Percentiles rank a stretch among this genome's conserved stretches.
phyloP scores from a whole-genome alignment of 1,139 yeast species.

The Schwanniomyces etchellsii region DNA sequence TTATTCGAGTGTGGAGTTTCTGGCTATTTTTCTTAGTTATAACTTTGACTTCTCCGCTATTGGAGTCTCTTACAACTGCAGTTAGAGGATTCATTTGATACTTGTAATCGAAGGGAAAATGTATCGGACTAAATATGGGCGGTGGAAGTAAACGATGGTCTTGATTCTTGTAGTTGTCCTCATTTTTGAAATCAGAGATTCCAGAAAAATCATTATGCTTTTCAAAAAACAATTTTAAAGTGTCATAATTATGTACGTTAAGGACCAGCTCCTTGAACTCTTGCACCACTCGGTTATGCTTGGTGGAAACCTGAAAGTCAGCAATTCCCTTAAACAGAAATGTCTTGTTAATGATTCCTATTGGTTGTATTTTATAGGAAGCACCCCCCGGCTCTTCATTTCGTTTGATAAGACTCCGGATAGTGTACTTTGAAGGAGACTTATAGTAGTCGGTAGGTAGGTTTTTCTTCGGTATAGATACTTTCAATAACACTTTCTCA shows the following conservation, averaged over 20 bases:
- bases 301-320: conserved; percentile 76
- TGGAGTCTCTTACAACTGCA: conserved; percentile 56
- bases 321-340: conserved; percentile 81
- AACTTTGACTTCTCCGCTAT: conserved; percentile 51
- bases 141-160: conserved; percentile 81
- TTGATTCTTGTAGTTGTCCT: conserved; percentile 24
- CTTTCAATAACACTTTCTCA: conserved; percentile 65
- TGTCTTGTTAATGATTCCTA: conserved; percentile 64
- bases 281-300: conserved; percentile 46
- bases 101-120: conserved; percentile 64
- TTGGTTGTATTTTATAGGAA: conserved; percentile 47
- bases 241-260: conserved; percentile 22
- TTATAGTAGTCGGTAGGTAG: conserved; percentile 36
- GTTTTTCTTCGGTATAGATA: conserved; percentile 57
- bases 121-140: conserved; percentile 70
- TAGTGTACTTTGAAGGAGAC: conserved; percentile 38
- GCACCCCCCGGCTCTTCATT: conserved; percentile 13
- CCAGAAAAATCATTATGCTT: conserved; percentile 28
- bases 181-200: conserved; percentile 25
- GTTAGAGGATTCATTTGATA: conserved; percentile 43
- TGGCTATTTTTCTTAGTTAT: conserved; percentile 31
- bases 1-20: conserved; percentile 43
- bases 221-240: conserved; percentile 39
- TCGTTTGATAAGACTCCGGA: conserved; percentile 44
- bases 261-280: conserved; percentile 23